A percentile compares a stretch with the other conserved stretches of the same genome.
Conservation (phyloP, 768 basidiomycete species). For the Boletus eberwhitei region DNA sequence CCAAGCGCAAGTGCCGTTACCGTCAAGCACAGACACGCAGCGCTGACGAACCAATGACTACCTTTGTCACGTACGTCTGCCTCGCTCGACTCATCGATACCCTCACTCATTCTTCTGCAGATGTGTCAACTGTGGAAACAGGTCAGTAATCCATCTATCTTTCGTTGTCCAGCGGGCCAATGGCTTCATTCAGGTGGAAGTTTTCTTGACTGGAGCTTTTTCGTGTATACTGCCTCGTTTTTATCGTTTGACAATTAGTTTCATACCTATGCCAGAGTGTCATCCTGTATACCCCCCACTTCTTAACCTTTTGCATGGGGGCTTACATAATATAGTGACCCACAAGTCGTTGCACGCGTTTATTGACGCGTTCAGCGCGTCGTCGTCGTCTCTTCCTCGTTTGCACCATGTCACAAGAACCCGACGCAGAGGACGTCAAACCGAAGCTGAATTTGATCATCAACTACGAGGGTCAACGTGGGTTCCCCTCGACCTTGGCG, state of each 20-base stretch:
- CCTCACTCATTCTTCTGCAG: slow-evolving; percentile 29
- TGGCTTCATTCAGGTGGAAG: slow-evolving; percentile 47
- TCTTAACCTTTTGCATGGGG: background rate
- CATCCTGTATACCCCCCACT: slow-evolving; percentile 23
- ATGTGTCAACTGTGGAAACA: slow-evolving; percentile 66
- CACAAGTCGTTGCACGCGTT: slow-evolving; percentile 12
- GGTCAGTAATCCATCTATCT: slow-evolving; percentile 31
- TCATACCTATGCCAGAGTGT: background rate
- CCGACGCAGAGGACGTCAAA: slow-evolving; percentile 51
- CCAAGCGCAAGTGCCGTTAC: slow-evolving; percentile 80
- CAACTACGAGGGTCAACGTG: slow-evolving; percentile 53
- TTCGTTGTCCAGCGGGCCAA: background rate
- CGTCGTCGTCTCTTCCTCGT: background rate
- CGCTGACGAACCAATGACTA: slow-evolving; percentile 99
- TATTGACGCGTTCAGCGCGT: slow-evolving; percentile 11
- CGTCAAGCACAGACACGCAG: slow-evolving; percentile 96
- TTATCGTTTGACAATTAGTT: slow-evolving; percentile 4
- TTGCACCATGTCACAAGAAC: slow-evolving; percentile 25
- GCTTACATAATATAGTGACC: slow-evolving; percentile 21
- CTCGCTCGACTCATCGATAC: background rate
- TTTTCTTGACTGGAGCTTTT: slow-evolving; percentile 44
- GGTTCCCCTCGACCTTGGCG: slow-evolving; percentile 10
- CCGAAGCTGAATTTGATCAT: slow-evolving; percentile 67
- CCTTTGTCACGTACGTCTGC: slow-evolving; percentile 76
- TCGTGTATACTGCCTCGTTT: slow-evolving; percentile 1